These are phyloP conservation scores for Rhizomucor pusillus DNA, from an alignment of 371 early-diverging fungal genomes.

Conservation along the genomic window DNA sequence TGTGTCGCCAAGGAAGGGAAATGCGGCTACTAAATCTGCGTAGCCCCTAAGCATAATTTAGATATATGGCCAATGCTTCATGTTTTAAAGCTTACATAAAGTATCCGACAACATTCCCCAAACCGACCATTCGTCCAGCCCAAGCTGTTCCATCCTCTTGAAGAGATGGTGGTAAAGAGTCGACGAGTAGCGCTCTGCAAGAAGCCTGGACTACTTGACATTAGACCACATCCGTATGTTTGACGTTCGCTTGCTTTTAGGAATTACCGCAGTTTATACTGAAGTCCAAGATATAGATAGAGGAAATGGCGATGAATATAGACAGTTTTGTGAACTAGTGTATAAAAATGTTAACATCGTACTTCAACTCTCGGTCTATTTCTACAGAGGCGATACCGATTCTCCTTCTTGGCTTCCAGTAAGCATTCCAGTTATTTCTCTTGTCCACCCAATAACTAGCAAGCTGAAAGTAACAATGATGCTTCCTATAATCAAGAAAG, in stretches of 20 bases:
- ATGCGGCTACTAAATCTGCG: slow-evolving; percentile 64
- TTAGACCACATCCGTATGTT: background rate
- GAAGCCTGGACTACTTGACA: slow-evolving; percentile 67
- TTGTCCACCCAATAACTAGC: slow-evolving; percentile 77
- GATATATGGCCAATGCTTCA: background rate
- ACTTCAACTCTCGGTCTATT: background rate
- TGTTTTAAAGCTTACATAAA: slow-evolving; percentile 52
- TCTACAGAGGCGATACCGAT: slow-evolving; percentile 20
- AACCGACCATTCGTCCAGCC: slow-evolving; percentile 89
- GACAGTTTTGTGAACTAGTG: slow-evolving; percentile 44
- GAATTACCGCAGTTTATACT: slow-evolving; percentile 81
- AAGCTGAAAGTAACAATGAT: slow-evolving; percentile 62
- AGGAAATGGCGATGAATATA: slow-evolving; percentile 68
- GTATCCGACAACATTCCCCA: slow-evolving; percentile 87
- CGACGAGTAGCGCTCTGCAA: slow-evolving; percentile 87
- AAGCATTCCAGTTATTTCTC: slow-evolving; percentile 58
- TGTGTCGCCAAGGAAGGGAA: slow-evolving; percentile 77
- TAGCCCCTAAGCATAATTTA: slow-evolving; percentile 56
- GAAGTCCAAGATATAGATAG: slow-evolving; percentile 89
- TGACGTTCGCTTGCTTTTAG: background rate
- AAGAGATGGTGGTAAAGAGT: slow-evolving; percentile 73
- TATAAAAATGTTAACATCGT: background rate
- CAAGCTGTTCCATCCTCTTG: slow-evolving; percentile 89
- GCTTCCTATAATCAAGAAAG: slow-evolving; percentile 72
- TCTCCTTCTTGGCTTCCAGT: slow-evolving; percentile 38